phyloP scores from a whole-genome alignment of 148 eudicot species.

The Rhododendron kiyosumense region DNA sequence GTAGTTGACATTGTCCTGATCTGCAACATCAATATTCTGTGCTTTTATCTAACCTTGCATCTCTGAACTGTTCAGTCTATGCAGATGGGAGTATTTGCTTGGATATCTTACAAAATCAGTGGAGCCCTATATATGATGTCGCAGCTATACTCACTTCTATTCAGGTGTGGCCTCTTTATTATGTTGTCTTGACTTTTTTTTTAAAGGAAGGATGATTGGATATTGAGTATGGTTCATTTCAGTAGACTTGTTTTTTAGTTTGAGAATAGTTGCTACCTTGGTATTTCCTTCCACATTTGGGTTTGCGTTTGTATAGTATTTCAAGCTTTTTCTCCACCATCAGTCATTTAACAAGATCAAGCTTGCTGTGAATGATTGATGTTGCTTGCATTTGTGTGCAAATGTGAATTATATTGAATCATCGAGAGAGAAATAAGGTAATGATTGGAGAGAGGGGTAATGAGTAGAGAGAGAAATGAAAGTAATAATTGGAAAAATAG shows the following conservation, averaged over 20 bases:
- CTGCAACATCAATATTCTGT: neutral
- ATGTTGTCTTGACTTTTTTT: neutral
- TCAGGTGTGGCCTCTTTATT: constrained; percentile 18
- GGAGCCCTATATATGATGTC: constrained; percentile 30
- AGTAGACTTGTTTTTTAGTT: neutral
- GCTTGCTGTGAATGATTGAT: neutral
- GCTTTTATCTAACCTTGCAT: neutral
- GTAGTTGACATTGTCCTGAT: neutral
- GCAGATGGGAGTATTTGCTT: constrained; percentile 34
- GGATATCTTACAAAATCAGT: constrained; percentile 27
- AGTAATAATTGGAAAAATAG: too few species aligned
- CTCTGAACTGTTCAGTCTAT: constrained; percentile 11
- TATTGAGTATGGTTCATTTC: neutral
- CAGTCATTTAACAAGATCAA: neutral
- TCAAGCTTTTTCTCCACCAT: neutral
- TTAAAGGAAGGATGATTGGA: neutral
- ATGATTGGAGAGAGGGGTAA: too few species aligned
- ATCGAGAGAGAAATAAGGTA: too few species aligned
- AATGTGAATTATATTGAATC: neutral
- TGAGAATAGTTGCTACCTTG: constrained; percentile 4
- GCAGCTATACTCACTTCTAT: constrained; percentile 34
- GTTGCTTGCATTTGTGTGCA: neutral
- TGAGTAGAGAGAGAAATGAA: too few species aligned
- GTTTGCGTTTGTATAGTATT: neutral
- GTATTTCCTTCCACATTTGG: neutral